Percentiles rank a stretch among this genome's conserved stretches.
phyloP scores from a whole-genome alignment of 164 flowering plant genomes.

The Macadamia tetraphylla region DNA sequence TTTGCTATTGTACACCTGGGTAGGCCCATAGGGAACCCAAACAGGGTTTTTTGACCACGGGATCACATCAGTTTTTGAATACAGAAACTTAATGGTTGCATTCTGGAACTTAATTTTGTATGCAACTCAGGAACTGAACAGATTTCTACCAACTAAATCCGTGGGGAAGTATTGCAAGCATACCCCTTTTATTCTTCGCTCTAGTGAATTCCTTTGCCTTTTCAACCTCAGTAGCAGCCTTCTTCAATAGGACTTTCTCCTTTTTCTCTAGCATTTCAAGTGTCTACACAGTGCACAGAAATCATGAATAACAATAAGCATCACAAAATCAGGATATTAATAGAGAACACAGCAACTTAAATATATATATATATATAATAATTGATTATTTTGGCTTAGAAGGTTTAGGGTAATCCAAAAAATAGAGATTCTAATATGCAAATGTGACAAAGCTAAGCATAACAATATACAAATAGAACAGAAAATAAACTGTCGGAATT shows the following conservation, averaged over 20 bases:
- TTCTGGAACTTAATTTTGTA: too few relatives aligned
- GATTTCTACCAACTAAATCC: background rate
- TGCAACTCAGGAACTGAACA: background rate
- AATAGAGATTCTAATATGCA: background rate
- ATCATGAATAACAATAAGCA: background rate
- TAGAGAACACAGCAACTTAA: background rate
- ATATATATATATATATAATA: background rate
- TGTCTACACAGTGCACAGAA: constrained; percentile 32
- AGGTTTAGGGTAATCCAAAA: background rate
- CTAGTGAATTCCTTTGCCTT: constrained; percentile 65
- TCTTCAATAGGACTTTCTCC: constrained; percentile 65
- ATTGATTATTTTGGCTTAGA: background rate
- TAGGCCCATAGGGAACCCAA: too few relatives aligned
- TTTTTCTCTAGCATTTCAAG: constrained; percentile 80
- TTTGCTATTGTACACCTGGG: too few relatives aligned
- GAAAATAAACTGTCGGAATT: background rate
- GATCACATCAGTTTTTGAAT: too few relatives aligned
- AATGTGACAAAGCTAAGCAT: background rate
- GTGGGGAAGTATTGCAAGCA: constrained; percentile 4
- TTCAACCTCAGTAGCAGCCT: constrained; percentile 62
- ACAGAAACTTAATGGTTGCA: too few relatives aligned
- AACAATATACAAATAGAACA: too few relatives aligned
- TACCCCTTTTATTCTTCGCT: constrained; percentile 73
- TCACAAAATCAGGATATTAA: background rate
- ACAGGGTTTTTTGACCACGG: too few relatives aligned